These are phyloP conservation scores for Mycosphaerella sp. DNA, from an alignment of 2,329 filamentous ascomycete species.

Conservation along the genomic window DNA sequence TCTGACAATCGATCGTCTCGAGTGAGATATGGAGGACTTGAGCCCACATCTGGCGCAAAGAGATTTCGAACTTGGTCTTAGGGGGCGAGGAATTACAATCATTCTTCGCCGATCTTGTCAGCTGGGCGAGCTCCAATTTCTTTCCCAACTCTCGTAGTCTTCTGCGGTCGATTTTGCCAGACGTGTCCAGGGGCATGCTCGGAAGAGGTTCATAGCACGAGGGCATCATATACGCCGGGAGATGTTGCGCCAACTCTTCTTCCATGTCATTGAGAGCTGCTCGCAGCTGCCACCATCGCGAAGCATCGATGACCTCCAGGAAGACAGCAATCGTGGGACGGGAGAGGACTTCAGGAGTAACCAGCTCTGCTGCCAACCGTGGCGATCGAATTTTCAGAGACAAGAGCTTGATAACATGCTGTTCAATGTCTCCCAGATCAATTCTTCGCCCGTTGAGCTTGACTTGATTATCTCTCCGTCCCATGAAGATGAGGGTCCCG, in stretches of 20 bases:
- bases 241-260: too few species aligned
- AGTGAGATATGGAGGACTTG: slow-evolving; percentile 2
- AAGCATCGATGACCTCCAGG: not conserved
- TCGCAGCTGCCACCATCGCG: too few species aligned
- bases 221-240: slow-evolving; percentile 2
- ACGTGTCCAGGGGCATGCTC: not conserved
- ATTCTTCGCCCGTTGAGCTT: slow-evolving; percentile 61
- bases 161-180: slow-evolving; percentile 63
- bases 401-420: slow-evolving; percentile 15
- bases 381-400: not conserved
- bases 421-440: slow-evolving; percentile 51
- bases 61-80: too few species aligned
- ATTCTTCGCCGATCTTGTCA: too few species aligned
- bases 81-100: too few species aligned
- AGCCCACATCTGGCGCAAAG: slow-evolving; percentile 1
- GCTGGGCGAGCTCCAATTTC: slow-evolving; percentile 17
- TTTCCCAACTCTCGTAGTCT: slow-evolving; percentile 43
- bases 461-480: slow-evolving; percentile 51
- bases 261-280: too few species aligned
- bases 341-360: not conserved
- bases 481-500: slow-evolving; percentile 46
- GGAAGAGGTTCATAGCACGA: not conserved
- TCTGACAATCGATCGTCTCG: not conserved
- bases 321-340: slow-evolving; percentile 3
- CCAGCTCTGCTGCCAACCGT: slow-evolving; percentile 1